These are phyloP conservation scores for Zoysia japonica DNA, from an alignment of 176 grass and related monocot species.

Conservation along the genomic window DNA sequence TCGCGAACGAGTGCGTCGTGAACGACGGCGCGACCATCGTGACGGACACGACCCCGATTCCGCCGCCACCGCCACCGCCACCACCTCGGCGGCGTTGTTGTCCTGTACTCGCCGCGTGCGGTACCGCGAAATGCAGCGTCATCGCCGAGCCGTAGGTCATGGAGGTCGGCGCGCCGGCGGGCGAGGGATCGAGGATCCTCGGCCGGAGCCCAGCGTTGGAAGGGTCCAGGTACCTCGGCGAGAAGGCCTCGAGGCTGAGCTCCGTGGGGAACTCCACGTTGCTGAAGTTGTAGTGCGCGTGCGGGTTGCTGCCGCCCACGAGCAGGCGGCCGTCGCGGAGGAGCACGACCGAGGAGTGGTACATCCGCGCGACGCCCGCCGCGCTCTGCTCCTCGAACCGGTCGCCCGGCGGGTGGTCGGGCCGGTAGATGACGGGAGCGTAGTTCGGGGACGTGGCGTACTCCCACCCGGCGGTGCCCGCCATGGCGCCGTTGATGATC, in stretches of 20 bases:
- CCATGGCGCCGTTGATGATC: conserved; percentile 69
- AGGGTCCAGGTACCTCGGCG: conserved; percentile 59
- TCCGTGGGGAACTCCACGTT: conserved; percentile 68
- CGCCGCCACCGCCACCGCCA: not conserved
- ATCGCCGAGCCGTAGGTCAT: conserved; percentile 46
- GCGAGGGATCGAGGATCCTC: conserved; percentile 40
- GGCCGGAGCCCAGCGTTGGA: conserved; percentile 51
- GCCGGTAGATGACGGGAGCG: conserved; percentile 57
- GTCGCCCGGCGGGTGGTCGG: conserved; percentile 25
- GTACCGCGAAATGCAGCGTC: conserved; percentile 49
- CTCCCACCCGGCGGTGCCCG: conserved; percentile 77
- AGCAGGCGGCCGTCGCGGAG: conserved; percentile 75
- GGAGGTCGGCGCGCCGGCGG: not conserved
- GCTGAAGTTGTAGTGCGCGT: conserved; percentile 73
- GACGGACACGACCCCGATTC: conserved; percentile 26
- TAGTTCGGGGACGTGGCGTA: conserved; percentile 37
- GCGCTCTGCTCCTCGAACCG: conserved; percentile 60
- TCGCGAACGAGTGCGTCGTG: conserved; percentile 81
- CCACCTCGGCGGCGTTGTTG: not conserved
- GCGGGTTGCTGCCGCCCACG: conserved; percentile 83
- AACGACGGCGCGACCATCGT: conserved; percentile 76
- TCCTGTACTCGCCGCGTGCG: not conserved
- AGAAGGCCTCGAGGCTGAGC: conserved; percentile 84
- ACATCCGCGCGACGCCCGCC: conserved; percentile 51
- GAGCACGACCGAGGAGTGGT: conserved; percentile 67